phyloP scores from a whole-genome alignment of 2,329 filamentous ascomycete genomes.

The Phyllosticta citrichinensis region DNA sequence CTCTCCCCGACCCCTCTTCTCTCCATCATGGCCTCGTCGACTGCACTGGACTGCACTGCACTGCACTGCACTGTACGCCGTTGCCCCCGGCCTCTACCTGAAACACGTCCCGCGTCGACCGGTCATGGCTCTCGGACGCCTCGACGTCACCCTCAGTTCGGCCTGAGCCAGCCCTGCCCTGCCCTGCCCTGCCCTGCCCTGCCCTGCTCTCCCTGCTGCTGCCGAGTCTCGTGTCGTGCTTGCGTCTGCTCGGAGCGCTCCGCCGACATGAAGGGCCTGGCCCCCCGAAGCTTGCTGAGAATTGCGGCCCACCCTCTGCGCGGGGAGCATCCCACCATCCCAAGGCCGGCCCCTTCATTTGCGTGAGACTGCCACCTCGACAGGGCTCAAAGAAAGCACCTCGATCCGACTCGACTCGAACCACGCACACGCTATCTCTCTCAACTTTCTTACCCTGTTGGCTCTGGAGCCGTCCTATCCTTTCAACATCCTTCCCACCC shows the following conservation, averaged over 20 bases:
- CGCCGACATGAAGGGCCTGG: neutral
- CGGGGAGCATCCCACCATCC: neutral
- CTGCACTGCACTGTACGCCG: no score
- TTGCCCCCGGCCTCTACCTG: neutral
- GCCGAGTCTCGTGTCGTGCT: neutral
- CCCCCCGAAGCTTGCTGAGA: neutral
- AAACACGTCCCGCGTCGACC: neutral
- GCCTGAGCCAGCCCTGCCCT: neutral
- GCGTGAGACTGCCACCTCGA: slow-evolving; percentile 8
- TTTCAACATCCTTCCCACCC: slow-evolving; percentile 18
- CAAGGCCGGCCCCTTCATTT: slow-evolving; percentile 8
- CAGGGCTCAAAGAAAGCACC: slow-evolving; percentile 13
- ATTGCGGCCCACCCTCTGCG: neutral
- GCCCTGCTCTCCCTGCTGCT: no score
- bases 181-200: no score
- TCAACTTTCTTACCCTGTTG: slow-evolving; percentile 18
- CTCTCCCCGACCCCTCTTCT: no score
- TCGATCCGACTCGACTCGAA: slow-evolving; percentile 9
- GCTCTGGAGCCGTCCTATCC: slow-evolving; percentile 33
- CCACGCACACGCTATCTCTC: slow-evolving; percentile 5
- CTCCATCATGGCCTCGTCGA: neutral
- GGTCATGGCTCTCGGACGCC: neutral
- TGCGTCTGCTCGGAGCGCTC: neutral
- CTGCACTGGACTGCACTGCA: no score
- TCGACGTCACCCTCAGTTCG: neutral